Base-by-base conservation (phyloP, 192 early-diverging fungal species). In the Gryganskiella cystojenkinii region DNA sequence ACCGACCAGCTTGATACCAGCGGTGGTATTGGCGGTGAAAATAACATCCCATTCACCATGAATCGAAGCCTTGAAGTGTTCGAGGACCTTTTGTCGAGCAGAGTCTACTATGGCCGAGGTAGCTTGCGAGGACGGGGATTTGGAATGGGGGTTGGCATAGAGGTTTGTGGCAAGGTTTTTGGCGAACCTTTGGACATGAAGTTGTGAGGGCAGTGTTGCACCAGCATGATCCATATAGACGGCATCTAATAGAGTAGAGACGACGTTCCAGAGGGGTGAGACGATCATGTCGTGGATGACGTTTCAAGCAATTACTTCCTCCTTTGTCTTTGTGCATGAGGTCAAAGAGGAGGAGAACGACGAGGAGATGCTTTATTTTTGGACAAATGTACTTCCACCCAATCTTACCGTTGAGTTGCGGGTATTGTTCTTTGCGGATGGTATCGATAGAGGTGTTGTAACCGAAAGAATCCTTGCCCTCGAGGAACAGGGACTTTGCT, bases 11-110 rank as follows among this genome's bases (percentile, higher is more conserved):
- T 90, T 90, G 47, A 93, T 85, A 8, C 91, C 92, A 8, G 86
- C 91, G 0, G 93, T 94, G 9, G 94, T 92, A 70, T 92, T 92
- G 27, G 86, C 83, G 2, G 93, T 94, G 57, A 96, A 95, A 8
- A 96, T 82, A 9, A 92, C 88, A 3, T 85, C 79, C 70, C 92
- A 94, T 7, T 87, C 73, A 25, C 79, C 71, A 13, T 83, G 82
- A n/a, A 66, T 56, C 11, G 82, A 81, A 0, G 88, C 87, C 47
- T 85, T 84, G 51, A 93, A 84, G 61, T 89, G 87, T 14, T 53
- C 64, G 6, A 91, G 79, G 27, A 92, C 65, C 13, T 85, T 83
- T 64, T 75, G 71, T 47, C 91, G 83, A 22, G 82, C 82, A 25
- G 81, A 70, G 19, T 89, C 84, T 0, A 91, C 82, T 72, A 73